These are phyloP conservation scores for Penicillium simplicissimum DNA, from an alignment of 495 filamentous ascomycete genomes.

Conservation along the genomic window DNA sequence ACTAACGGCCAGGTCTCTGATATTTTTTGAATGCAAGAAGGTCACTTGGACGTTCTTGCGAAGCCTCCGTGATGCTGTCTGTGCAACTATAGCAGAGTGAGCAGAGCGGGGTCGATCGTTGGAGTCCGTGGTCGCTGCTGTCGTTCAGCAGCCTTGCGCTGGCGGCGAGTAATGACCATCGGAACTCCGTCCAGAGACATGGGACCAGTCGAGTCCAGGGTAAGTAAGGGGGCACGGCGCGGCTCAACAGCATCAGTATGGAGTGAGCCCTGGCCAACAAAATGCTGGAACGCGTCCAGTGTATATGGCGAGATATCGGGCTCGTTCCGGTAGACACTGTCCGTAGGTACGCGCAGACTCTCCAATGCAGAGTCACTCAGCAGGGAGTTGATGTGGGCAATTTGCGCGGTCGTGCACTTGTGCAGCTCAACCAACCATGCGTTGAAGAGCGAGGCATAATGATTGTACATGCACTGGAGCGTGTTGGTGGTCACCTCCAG, in stretches of 20 bases:
- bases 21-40: too few relatives aligned
- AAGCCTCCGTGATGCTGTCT: too few relatives aligned
- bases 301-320: background rate
- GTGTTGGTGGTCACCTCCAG: background rate
- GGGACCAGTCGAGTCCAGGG: background rate
- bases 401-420: background rate
- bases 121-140: background rate
- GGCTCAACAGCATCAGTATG: background rate
- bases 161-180: background rate
- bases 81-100: background rate
- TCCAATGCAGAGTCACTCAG: background rate
- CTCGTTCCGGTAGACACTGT: background rate
- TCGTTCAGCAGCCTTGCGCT: background rate
- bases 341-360: background rate
- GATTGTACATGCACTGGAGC: background rate
- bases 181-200: background rate
- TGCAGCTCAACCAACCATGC: background rate
- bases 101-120: background rate
- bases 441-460: background rate
- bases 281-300: background rate
- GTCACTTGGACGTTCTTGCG: too few relatives aligned
- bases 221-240: background rate
- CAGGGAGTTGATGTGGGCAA: background rate
- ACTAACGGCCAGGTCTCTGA: too few relatives aligned
- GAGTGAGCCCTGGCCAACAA: background rate